Percentiles rank a stretch among this genome's conserved stretches.
These are phyloP conservation scores for Aspergillus ochraceoroseus DNA, from an alignment of 2,329 filamentous ascomycete genomes.

Conservation along the genomic window DNA sequence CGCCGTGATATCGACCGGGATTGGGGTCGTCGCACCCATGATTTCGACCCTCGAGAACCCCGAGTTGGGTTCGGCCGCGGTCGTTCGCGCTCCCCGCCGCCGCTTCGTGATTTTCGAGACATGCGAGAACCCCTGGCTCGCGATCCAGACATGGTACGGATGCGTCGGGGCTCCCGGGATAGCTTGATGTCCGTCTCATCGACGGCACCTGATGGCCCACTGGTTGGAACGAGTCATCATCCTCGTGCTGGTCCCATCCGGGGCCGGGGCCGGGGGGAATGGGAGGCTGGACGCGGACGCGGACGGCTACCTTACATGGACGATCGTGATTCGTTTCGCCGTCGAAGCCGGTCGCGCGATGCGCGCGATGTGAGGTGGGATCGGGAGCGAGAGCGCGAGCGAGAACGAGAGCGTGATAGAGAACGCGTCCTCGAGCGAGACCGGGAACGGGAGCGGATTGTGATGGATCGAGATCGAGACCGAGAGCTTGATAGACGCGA, in stretches of 20 bases:
- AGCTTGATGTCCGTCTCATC: conserved; percentile 39
- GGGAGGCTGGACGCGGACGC: conserved; percentile 43
- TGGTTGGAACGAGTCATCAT: conserved; percentile 32
- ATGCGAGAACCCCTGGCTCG: conserved; percentile 33
- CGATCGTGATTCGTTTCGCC: conserved; percentile 42
- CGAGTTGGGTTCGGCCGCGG: conserved; percentile 46
- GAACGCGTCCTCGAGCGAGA: conserved; percentile 32
- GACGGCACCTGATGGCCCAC: conserved; percentile 35
- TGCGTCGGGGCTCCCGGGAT: conserved; percentile 44
- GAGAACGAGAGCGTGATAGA: conserved; percentile 37
- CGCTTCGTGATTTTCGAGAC: conserved; percentile 40
- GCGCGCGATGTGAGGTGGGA: conserved; percentile 43
- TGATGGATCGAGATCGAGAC: conserved; percentile 29
- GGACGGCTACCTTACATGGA: conserved; percentile 40
- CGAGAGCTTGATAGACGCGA: conserved; percentile 16
- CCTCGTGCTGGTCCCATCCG: conserved; percentile 38
- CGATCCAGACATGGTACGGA: conserved; percentile 39
- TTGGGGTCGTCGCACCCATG: conserved; percentile 46
- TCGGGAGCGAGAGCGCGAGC: conserved; percentile 36
- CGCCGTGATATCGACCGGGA: conserved; percentile 44
- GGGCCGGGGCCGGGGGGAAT: conserved; percentile 43
- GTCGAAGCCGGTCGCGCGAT: conserved; percentile 45
- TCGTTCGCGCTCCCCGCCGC: conserved; percentile 42
- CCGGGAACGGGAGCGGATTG: conserved; percentile 26
- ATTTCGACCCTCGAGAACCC: conserved; percentile 43